phyloP scores from a whole-genome alignment of 2,329 filamentous ascomycete genomes.

The Cladosporium halotolerans region DNA sequence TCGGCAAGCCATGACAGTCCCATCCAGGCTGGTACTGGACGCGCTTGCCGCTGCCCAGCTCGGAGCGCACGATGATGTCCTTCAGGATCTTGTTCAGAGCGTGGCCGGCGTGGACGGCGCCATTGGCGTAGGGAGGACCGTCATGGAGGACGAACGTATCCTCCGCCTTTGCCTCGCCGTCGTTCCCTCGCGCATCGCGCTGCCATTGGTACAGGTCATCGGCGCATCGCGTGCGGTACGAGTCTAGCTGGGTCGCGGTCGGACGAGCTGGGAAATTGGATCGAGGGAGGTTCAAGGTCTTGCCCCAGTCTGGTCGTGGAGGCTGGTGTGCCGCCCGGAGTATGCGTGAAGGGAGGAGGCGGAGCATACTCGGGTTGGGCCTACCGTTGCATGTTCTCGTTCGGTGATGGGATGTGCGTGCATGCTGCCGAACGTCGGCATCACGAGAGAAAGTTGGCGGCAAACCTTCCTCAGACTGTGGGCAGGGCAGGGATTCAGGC shows the following conservation, averaged over 20 bases:
- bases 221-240: constrained; percentile 69
- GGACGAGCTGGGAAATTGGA: constrained; percentile 45
- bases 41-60: constrained; percentile 69
- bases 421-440: neutral
- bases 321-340: constrained; percentile 15
- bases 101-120: constrained; percentile 83
- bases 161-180: constrained; percentile 33
- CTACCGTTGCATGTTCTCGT: neutral
- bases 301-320: constrained; percentile 20
- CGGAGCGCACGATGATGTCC: constrained; percentile 79
- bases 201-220: constrained; percentile 92
- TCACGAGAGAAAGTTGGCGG: neutral
- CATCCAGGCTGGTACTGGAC: constrained; percentile 86
- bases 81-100: constrained; percentile 96
- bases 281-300: constrained; percentile 43
- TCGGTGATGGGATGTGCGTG: no score
- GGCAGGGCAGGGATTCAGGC: neutral
- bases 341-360: constrained; percentile 17
- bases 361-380: constrained; percentile 15
- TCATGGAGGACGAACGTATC: constrained; percentile 79
- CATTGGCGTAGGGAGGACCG: constrained; percentile 95
- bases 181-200: constrained; percentile 31
- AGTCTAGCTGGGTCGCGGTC: constrained; percentile 36
- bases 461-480: neutral
- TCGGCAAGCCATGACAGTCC: constrained; percentile 96